Conservation (phyloP, 306 rosid species). For the Hippophae rhamnoides region DNA sequence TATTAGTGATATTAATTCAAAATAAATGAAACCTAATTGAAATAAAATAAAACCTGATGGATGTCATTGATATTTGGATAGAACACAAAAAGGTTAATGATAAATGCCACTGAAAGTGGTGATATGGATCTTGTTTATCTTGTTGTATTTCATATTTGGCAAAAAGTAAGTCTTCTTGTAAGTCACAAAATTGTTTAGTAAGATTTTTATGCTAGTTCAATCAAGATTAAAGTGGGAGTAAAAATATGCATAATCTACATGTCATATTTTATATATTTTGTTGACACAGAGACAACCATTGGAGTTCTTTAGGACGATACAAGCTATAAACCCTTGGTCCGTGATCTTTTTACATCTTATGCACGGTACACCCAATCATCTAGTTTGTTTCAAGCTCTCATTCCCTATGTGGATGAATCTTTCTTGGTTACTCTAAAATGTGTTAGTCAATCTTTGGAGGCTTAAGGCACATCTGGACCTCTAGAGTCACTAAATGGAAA, state of each 20-base stretch:
- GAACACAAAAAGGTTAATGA: background rate
- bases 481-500: too few relatives aligned
- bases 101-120: conserved; percentile 88
- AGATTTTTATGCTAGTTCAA: background rate
- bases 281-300: conserved; percentile 67
- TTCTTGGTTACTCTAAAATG: background rate
- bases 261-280: conserved; percentile 4
- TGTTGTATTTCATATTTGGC: conserved; percentile 90
- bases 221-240: background rate
- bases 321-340: conserved; percentile 53
- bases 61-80: too few relatives aligned
- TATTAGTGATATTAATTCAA: too few relatives aligned
- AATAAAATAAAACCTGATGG: too few relatives aligned
- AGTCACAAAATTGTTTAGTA: conserved; percentile 4
- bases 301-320: conserved; percentile 79
- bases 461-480: too few relatives aligned
- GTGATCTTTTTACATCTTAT: conserved; percentile 71
- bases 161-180: conserved; percentile 49
- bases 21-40: too few relatives aligned
- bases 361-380: conserved; percentile 44
- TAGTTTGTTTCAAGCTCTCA: background rate
- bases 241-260: background rate
- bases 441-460: too few relatives aligned
- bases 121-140: conserved; percentile 97
- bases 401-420: background rate